Percentiles rank a stretch among this genome's conserved stretches.
phyloP scores from a whole-genome alignment of 2,329 filamentous ascomycete genomes.

The Fusarium decemcellulare region DNA sequence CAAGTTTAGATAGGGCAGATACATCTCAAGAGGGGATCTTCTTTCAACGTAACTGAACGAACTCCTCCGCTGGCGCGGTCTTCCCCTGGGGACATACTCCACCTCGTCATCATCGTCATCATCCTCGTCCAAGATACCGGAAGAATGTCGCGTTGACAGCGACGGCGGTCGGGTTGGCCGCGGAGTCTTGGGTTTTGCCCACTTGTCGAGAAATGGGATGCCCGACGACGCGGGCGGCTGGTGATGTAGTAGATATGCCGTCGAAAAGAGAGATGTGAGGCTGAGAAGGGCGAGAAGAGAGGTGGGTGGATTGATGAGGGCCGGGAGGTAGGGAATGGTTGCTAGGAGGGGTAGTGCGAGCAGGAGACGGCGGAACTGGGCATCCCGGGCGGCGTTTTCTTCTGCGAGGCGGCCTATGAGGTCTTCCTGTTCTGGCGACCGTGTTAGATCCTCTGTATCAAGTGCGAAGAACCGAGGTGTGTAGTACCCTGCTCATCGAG shows the following conservation, averaged over 20 bases:
- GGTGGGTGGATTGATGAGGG: constrained; percentile 52
- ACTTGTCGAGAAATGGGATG: constrained; percentile 64
- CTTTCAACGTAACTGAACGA: constrained; percentile 41
- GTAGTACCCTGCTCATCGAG: constrained; percentile 81
- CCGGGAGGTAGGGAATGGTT: constrained; percentile 65
- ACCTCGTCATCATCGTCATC: constrained; percentile 33
- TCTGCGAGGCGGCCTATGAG: constrained; percentile 69
- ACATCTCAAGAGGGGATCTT: constrained; percentile 66
- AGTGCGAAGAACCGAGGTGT: not conserved
- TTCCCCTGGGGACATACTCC: constrained; percentile 23
- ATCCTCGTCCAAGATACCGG: constrained; percentile 26
- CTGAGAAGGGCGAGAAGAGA: constrained; percentile 67
- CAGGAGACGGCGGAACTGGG: constrained; percentile 70
- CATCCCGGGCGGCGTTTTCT: constrained; percentile 71
- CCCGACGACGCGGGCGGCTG: constrained; percentile 70
- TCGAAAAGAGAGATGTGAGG: constrained; percentile 74
- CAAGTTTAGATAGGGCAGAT: constrained; percentile 73
- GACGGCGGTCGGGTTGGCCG: constrained; percentile 44
- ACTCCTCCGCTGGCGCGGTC: constrained; percentile 35
- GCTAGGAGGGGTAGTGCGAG: constrained; percentile 72
- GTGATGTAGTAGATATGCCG: constrained; percentile 71
- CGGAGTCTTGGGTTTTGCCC: constrained; percentile 51
- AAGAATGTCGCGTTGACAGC: constrained; percentile 32
- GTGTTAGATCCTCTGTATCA: not conserved
- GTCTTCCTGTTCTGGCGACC: constrained; percentile 71